Percentiles rank a stretch among this genome's conserved stretches.
Conservation (phyloP, 2,329 filamentous ascomycete species). For the Stagonosporopsis chrysanthemi region DNA sequence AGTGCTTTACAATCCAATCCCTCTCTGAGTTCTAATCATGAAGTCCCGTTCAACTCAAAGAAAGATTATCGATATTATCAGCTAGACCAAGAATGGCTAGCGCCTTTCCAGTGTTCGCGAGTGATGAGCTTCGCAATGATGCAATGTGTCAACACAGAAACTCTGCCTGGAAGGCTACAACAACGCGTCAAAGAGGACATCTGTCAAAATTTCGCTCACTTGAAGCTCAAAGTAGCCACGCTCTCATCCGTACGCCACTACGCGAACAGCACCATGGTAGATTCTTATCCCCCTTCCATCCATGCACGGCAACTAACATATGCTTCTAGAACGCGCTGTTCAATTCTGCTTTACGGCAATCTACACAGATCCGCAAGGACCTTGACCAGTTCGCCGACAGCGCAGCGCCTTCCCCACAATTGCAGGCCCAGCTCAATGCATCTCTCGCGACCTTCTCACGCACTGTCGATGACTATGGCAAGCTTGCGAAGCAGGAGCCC, state of each 20-base stretch:
- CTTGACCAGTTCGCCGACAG: constrained; percentile 73
- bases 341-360: constrained; percentile 86
- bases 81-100: not conserved
- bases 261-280: constrained; percentile 1
- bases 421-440: constrained; percentile 60
- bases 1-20: too few relatives aligned
- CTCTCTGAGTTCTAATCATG: not conserved
- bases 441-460: constrained; percentile 81
- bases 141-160: constrained; percentile 43
- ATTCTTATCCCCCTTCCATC: not conserved
- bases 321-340: constrained; percentile 75
- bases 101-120: not conserved
- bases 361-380: constrained; percentile 78
- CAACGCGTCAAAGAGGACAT: constrained; percentile 2
- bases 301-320: constrained; percentile 16
- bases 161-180: constrained; percentile 28
- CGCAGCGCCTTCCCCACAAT: constrained; percentile 65
- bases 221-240: not conserved
- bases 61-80: not conserved
- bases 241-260: too few relatives aligned
- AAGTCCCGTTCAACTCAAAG: too few relatives aligned
- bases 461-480: constrained; percentile 90
- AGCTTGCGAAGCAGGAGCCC: constrained; percentile 84
- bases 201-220: not conserved
- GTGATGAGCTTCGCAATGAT: constrained; percentile 30